A percentile compares a stretch with the other conserved stretches of the same genome.
These are phyloP conservation scores for Trichoderma guizhouense DNA, from an alignment of 2,329 filamentous ascomycete species.

Conservation along the genomic window DNA sequence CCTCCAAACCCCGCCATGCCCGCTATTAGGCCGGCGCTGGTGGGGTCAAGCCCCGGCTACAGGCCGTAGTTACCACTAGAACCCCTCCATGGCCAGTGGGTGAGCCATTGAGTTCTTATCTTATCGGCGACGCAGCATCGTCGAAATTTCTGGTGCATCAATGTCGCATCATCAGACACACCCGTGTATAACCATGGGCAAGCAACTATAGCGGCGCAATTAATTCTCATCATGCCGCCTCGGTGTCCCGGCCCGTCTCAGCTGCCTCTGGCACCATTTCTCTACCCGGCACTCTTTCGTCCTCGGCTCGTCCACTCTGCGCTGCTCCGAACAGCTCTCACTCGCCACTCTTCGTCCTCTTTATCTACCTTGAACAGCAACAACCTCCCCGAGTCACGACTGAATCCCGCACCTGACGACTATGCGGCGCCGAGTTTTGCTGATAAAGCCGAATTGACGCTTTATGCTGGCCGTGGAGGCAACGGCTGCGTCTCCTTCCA, in stretches of 20 bases:
- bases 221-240: slow-evolving; percentile 26
- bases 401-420: slow-evolving; percentile 81
- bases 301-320: slow-evolving; percentile 24
- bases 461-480: slow-evolving; percentile 78
- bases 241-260: slow-evolving; percentile 25
- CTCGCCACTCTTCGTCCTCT: slow-evolving; percentile 20
- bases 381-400: slow-evolving; percentile 50
- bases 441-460: slow-evolving; percentile 74
- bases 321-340: slow-evolving; percentile 23
- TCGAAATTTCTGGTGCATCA: not conserved
- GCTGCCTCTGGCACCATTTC: slow-evolving; percentile 37
- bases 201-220: not conserved
- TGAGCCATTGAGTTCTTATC: not conserved
- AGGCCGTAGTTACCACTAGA: not conserved
- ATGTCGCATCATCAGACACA: not conserved
- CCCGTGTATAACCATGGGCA: not conserved
- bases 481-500: slow-evolving; percentile 93
- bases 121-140: slow-evolving; percentile 6
- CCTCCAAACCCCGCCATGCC: slow-evolving; percentile 1
- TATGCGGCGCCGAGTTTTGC: slow-evolving; percentile 81
- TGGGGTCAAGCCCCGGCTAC: slow-evolving; percentile 3
- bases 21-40: slow-evolving; percentile 2
- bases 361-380: slow-evolving; percentile 22
- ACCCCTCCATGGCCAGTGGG: not conserved
- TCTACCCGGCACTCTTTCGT: slow-evolving; percentile 48